These are phyloP conservation scores for Aspergillus avenaceus DNA, from an alignment of 495 filamentous ascomycete genomes.

Conservation along the genomic window DNA sequence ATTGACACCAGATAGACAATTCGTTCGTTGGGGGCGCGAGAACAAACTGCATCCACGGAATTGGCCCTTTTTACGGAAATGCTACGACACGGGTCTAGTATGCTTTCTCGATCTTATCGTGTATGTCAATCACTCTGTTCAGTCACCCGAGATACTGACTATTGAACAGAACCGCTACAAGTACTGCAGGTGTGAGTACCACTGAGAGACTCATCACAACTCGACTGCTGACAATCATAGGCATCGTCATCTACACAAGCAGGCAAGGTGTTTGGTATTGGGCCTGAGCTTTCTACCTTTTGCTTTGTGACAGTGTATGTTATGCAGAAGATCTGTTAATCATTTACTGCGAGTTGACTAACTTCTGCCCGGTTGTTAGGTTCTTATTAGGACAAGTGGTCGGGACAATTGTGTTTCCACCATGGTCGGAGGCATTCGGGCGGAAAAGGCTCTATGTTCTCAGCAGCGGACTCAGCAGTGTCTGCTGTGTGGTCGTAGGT, in stretches of 20 bases:
- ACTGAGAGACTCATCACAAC: neutral
- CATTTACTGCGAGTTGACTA: neutral
- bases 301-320: constrained; percentile 29
- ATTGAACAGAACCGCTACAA: constrained; percentile 26
- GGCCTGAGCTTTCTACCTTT: constrained; percentile 27
- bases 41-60: constrained; percentile 35
- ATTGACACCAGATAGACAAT: constrained; percentile 23
- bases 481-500: constrained; percentile 40
- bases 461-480: constrained; percentile 31
- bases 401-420: constrained; percentile 45
- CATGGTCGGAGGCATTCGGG: constrained; percentile 48
- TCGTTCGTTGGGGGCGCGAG: constrained; percentile 27
- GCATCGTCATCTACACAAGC: constrained; percentile 26
- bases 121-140: constrained; percentile 12
- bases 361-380: constrained; percentile 11
- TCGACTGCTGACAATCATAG: constrained; percentile 10
- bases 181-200: constrained; percentile 31
- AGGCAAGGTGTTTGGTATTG: constrained; percentile 20
- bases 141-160: neutral
- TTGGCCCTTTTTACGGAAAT: constrained; percentile 27
- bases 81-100: constrained; percentile 28
- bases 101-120: constrained; percentile 33
- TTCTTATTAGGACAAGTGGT: constrained; percentile 45
- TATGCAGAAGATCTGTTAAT: neutral
- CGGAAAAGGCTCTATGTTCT: constrained; percentile 42